Evolutionary conservation across 768 basidiomycete genomes (phyloP).

Genomic region (Butyriboletus loyo): DNA sequence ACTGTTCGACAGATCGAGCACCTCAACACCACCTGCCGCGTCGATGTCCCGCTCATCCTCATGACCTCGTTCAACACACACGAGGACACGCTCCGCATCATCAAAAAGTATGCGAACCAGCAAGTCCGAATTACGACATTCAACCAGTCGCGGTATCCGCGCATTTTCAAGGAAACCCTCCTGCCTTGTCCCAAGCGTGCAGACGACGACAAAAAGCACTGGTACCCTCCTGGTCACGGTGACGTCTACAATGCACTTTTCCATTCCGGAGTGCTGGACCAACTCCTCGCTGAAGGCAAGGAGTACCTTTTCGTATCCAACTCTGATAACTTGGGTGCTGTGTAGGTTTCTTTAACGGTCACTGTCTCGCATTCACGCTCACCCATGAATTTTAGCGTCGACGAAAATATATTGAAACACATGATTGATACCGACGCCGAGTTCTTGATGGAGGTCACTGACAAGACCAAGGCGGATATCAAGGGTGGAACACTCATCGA

Average conservation of each 20-base stretch:
- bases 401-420: slow-evolving; percentile 62
- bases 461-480: slow-evolving; percentile 82
- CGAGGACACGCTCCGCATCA: slow-evolving; percentile 73
- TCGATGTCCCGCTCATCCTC: slow-evolving; percentile 74
- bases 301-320: slow-evolving; percentile 80
- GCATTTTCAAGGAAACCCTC: slow-evolving; percentile 66
- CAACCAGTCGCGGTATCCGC: slow-evolving; percentile 74
- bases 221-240: slow-evolving; percentile 79
- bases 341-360: slow-evolving; percentile 32
- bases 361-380: neutral
- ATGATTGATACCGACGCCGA: slow-evolving; percentile 65
- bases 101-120: slow-evolving; percentile 79
- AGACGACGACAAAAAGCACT: slow-evolving; percentile 61
- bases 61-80: slow-evolving; percentile 85
- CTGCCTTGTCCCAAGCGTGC: slow-evolving; percentile 59
- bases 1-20: slow-evolving; percentile 67
- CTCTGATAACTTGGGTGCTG: slow-evolving; percentile 73
- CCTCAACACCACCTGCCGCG: slow-evolving; percentile 56
- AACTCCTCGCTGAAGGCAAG: slow-evolving; percentile 66
- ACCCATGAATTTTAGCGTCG: slow-evolving; percentile 43
- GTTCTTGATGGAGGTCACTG: slow-evolving; percentile 75
- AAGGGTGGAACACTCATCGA: slow-evolving; percentile 72
- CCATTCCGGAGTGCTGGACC: slow-evolving; percentile 73
- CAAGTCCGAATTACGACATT: slow-evolving; percentile 70
- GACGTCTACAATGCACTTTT: slow-evolving; percentile 69